These are phyloP conservation scores for Blumeriella jaapii DNA, from an alignment of 2,329 filamentous ascomycete genomes.

Conservation along the genomic window DNA sequence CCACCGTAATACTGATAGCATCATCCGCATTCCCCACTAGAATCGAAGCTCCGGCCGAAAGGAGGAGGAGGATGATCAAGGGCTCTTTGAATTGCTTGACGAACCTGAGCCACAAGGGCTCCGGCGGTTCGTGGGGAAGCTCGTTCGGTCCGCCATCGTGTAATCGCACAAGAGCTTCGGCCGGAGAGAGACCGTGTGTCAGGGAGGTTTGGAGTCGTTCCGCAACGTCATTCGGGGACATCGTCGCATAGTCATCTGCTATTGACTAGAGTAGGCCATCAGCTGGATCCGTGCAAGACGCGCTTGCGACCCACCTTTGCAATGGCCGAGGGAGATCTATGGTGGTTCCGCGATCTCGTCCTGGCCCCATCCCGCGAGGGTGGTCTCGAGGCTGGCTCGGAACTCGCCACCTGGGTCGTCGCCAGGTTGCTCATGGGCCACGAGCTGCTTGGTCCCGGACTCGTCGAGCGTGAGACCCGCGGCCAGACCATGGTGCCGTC, in stretches of 20 bases:
- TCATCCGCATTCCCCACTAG: slow-evolving; percentile 91
- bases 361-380: slow-evolving; percentile 17
- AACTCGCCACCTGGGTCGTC: slow-evolving; percentile 14
- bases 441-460: slow-evolving; percentile 18
- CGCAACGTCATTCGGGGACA: slow-evolving; percentile 71
- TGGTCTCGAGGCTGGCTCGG: slow-evolving; percentile 19
- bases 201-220: slow-evolving; percentile 72
- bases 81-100: slow-evolving; percentile 95
- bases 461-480: slow-evolving; percentile 22
- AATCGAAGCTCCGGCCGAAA: slow-evolving; percentile 78
- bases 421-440: slow-evolving; percentile 25
- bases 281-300: slow-evolving; percentile 5
- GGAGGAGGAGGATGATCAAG: slow-evolving; percentile 81
- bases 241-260: slow-evolving; percentile 50
- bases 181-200: slow-evolving; percentile 65
- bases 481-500: slow-evolving; percentile 24
- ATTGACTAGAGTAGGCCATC: slow-evolving; percentile 21
- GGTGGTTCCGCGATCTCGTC: slow-evolving; percentile 21
- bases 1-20: slow-evolving; percentile 87
- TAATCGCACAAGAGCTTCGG: slow-evolving; percentile 70
- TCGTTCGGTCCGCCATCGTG: slow-evolving; percentile 83
- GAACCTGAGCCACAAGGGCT: slow-evolving; percentile 91
- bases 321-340: slow-evolving; percentile 24
- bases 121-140: slow-evolving; percentile 83
- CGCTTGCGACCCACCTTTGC: slow-evolving; percentile 21